These are phyloP conservation scores for Verticillium nubilum DNA, from an alignment of 2,329 filamentous ascomycete species.

Conservation along the genomic window DNA sequence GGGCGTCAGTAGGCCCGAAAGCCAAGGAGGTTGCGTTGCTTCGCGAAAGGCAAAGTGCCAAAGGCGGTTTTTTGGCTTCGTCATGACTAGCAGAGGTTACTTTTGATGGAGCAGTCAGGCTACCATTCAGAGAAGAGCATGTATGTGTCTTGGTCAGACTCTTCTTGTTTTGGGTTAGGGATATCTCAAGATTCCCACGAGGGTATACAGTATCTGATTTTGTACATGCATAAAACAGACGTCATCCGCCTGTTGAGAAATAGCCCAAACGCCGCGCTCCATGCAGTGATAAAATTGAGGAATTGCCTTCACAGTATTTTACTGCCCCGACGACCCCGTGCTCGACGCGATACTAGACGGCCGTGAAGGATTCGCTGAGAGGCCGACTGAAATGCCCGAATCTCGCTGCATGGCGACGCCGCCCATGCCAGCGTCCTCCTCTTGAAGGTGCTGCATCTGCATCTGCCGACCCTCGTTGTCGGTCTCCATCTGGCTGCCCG, in stretches of 20 bases:
- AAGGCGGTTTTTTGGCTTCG: no score
- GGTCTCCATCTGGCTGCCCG: conserved; percentile 25
- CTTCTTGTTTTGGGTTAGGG: background rate
- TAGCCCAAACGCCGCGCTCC: background rate
- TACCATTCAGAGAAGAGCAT: no score
- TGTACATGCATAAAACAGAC: background rate
- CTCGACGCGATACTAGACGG: conserved; percentile 36
- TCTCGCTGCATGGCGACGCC: conserved; percentile 36
- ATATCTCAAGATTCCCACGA: background rate
- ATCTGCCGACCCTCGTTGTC: conserved; percentile 25
- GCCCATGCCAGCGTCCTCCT: conserved; percentile 24
- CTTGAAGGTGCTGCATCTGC: conserved; percentile 9
- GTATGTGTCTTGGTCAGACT: background rate
- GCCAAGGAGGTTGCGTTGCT: no score
- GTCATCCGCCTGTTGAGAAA: background rate
- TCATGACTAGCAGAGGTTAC: no score
- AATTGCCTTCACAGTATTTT: conserved; percentile 3
- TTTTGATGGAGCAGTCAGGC: no score
- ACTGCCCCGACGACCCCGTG: conserved; percentile 35
- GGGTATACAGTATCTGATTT: background rate
- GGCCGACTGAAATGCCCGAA: conserved; percentile 19
- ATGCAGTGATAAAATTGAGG: background rate
- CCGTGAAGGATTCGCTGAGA: conserved; percentile 31
- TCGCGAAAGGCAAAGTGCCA: no score
- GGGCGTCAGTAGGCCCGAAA: background rate